phyloP scores from a whole-genome alignment of 169 alveolate genomes.

The Cryptosporidium muris region DNA sequence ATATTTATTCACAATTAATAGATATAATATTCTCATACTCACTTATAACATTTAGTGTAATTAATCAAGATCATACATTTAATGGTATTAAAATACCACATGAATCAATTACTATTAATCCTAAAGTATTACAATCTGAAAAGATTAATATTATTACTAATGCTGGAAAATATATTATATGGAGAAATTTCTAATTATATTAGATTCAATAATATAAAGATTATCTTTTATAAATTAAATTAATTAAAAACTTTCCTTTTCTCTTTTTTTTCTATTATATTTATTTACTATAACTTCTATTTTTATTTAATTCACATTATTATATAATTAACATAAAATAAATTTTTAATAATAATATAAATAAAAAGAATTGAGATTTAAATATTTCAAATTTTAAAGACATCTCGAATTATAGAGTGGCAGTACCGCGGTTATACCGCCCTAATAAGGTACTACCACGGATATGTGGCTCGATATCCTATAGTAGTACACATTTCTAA shows the following conservation, averaged over 20 bases:
- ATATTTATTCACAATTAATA: conserved; percentile 7
- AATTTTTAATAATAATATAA: background rate
- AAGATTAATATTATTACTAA: conserved; percentile 12
- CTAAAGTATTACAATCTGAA: conserved; percentile 33
- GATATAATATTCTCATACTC: conserved; percentile 45
- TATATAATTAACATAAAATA: background rate
- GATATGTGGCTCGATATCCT: too few relatives aligned
- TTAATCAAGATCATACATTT: conserved; percentile 4
- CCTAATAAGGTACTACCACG: too few relatives aligned
- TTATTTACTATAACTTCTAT: background rate
- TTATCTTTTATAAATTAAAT: background rate
- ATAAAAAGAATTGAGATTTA: background rate
- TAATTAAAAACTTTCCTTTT: background rate
- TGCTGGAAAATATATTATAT: conserved; percentile 54
- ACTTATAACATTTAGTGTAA: conserved; percentile 9
- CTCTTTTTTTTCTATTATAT: background rate
- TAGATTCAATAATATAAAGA: too few relatives aligned
- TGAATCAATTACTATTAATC: conserved; percentile 22
- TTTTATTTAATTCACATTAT: background rate
- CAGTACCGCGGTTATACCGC: too few relatives aligned
- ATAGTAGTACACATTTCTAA: too few relatives aligned
- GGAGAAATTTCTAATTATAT: conserved; percentile 31
- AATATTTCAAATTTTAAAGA: too few relatives aligned
- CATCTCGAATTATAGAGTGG: too few relatives aligned
- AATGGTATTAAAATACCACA: conserved; percentile 36